Base-by-base conservation (phyloP, 768 basidiomycete genomes). In the Pisolithus albus region DNA sequence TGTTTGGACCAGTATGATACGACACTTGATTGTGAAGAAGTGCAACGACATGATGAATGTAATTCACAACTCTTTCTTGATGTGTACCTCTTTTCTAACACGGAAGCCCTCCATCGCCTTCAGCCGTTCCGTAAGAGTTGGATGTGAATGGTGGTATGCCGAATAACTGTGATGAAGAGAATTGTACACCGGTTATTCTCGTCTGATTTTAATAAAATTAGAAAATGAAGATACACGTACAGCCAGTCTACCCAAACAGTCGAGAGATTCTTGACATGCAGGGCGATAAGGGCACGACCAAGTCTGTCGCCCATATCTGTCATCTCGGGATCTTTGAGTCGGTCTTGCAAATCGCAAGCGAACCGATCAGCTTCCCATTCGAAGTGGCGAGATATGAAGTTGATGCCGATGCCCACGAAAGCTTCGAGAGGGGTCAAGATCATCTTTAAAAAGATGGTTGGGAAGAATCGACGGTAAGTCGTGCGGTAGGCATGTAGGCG, bases 161-260 rank as follows among this genome's bases (percentile, higher is more conserved):
- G 92, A 96, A 72, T 95, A 96, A 52, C 87, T 88, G 55, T 39
- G n/a, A 16, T 39, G n/a, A 16, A 30, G 16, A 47, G 43, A 18
- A 5, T 5, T 5, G 13, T 11, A 34, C 34, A 5, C 5, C 34
- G 11, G 34, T 15, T 5, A 34, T 34, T 23, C 34, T 34, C 34
- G 13, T 19, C 3, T 30, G 49, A 28, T 0, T 23, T 21, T 3
- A 7, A 5, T 3, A 3, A 47, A 47, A 34, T n/a, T 11, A 37
- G 18, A 47, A 54, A 52, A 45, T 34, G 34, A 34, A 34, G 11
- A 51, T 47, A 50, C 26, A 26, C 86, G 63, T 58, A 92, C 83
- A 92, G 68, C 88, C 88, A 90, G 66, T 96, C 93, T 13, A 92
- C 91, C 84, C 92, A 92, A 44, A 96, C 88, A 1, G 90, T 92